These are phyloP conservation scores for Apiospora malaysiana DNA, from an alignment of 2,329 filamentous ascomycete species.

Conservation along the genomic window DNA sequence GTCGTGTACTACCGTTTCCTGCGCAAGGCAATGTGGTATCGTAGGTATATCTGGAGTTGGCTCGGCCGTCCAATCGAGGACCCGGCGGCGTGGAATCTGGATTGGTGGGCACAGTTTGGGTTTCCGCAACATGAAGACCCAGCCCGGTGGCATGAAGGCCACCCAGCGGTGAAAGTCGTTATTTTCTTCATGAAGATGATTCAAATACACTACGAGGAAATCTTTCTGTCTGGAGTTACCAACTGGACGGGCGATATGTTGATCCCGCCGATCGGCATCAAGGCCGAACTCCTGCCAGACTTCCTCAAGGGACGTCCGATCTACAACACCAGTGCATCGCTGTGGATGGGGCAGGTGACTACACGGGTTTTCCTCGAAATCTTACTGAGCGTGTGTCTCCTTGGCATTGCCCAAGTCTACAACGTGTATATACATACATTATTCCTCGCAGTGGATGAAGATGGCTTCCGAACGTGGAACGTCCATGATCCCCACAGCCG, in stretches of 20 bases:
- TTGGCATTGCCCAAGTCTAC: no score
- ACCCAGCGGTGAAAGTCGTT: no score
- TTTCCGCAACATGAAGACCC: no score
- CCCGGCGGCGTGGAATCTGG: not conserved
- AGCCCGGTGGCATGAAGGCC: no score
- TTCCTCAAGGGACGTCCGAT: not conserved
- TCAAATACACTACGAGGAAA: not conserved
- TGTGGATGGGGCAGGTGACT: not conserved
- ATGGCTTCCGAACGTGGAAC: no score
- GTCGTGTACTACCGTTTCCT: not conserved
- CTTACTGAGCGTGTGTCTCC: not conserved
- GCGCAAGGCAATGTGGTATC: not conserved
- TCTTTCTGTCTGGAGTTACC: not conserved
- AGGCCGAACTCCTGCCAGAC: not conserved
- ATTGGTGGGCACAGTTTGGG: no score
- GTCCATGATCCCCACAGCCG: not conserved
- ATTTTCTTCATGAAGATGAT: not conserved
- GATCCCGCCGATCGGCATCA: not conserved
- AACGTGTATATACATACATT: not conserved
- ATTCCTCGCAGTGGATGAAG: not conserved
- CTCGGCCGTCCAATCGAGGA: not conserved
- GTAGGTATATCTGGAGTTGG: not conserved
- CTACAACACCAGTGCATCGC: not conserved
- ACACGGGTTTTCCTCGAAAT: not conserved
- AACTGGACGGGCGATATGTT: not conserved